Percentiles rank a stretch among this genome's conserved stretches.
Conservation (phyloP, 768 basidiomycete genomes). For the Boletus subcaerulescens region DNA sequence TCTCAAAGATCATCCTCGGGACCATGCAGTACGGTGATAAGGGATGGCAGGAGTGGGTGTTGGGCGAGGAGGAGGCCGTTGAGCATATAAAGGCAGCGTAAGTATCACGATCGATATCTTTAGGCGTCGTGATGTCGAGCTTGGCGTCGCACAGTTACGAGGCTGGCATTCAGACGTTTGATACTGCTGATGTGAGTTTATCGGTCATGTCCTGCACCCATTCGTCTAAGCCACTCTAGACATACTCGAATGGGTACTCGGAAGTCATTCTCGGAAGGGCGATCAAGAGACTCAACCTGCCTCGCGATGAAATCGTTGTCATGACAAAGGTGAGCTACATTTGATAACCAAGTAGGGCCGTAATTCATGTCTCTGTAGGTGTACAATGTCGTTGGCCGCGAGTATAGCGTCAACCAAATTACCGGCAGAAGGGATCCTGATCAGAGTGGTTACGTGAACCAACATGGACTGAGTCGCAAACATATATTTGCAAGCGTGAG, state of each 20-base stretch:
- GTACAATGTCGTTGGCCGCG: slow-evolving; percentile 39
- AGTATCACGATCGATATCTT: slow-evolving; percentile 2
- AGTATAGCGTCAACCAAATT: slow-evolving; percentile 13
- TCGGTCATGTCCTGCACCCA: background rate
- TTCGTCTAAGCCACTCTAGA: slow-evolving; percentile 30
- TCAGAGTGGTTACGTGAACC: slow-evolving; percentile 45
- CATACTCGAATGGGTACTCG: slow-evolving; percentile 63
- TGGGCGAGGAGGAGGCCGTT: slow-evolving; percentile 43
- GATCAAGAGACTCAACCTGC: slow-evolving; percentile 61
- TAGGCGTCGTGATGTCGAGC: background rate
- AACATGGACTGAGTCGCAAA: slow-evolving; percentile 46
- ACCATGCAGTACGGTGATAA: slow-evolving; percentile 44
- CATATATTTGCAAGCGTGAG: slow-evolving; percentile 59
- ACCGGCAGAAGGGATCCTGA: slow-evolving; percentile 29
- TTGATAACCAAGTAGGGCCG: background rate
- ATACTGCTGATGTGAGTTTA: slow-evolving; percentile 32
- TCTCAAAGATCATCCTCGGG: slow-evolving; percentile 51
- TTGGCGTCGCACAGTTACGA: slow-evolving; percentile 26
- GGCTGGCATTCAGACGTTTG: slow-evolving; percentile 36
- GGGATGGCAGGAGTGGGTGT: slow-evolving; percentile 54
- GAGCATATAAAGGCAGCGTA: slow-evolving; percentile 50
- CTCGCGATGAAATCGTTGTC: slow-evolving; percentile 74
- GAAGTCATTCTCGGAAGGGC: slow-evolving; percentile 71
- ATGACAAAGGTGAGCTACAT: slow-evolving; percentile 59
- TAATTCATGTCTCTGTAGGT: slow-evolving; percentile 22